Conservation (phyloP, 805 yeast species). For the Grigorovia yakushimaensis region DNA sequence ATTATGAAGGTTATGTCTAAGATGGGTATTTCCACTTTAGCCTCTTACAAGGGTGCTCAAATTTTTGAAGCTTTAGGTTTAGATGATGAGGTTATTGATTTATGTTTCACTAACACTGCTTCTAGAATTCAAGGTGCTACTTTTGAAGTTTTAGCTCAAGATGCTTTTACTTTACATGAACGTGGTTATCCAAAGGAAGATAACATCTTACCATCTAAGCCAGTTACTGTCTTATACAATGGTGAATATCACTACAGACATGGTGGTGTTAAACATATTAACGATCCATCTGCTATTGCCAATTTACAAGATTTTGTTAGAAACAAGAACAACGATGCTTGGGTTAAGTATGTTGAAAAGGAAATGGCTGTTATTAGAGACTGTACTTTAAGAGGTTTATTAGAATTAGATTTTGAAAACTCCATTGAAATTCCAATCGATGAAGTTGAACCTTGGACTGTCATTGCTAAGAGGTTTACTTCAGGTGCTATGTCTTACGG, state of each 20-base stretch:
- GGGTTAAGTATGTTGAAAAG: slow-evolving; percentile 78
- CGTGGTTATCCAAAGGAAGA: slow-evolving; percentile 79
- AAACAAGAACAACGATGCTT: slow-evolving; percentile 89
- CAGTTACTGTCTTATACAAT: slow-evolving; percentile 26
- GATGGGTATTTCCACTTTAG: slow-evolving; percentile 97
- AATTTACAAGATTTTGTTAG: slow-evolving; percentile 96
- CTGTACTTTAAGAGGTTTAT: slow-evolving; percentile 88
- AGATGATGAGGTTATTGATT: slow-evolving; percentile 88
- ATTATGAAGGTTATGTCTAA: slow-evolving; percentile 95
- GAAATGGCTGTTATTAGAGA: slow-evolving; percentile 86
- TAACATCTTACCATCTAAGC: slow-evolving; percentile 63
- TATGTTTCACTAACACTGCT: slow-evolving; percentile 95
- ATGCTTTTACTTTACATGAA: slow-evolving; percentile 88
- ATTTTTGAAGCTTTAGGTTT: slow-evolving; percentile 95
- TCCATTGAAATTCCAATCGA: slow-evolving; percentile 80
- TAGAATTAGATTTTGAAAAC: slow-evolving; percentile 75
- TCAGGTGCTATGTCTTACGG: slow-evolving; percentile 99
- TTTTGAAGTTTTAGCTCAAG: slow-evolving; percentile 92
- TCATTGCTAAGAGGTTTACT: slow-evolving; percentile 90
- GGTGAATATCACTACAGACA: slow-evolving; percentile 99
- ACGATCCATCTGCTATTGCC: slow-evolving; percentile 92
- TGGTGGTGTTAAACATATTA: slow-evolving; percentile 93
- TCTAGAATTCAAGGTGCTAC: slow-evolving; percentile 94
- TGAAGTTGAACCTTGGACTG: slow-evolving; percentile 99
- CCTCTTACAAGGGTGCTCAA: slow-evolving; percentile 98